Evolutionary conservation across 306 rosid species (phyloP), one percentile per base, ranked within the genome.

Genomic region (Sindora glabra): DNA sequence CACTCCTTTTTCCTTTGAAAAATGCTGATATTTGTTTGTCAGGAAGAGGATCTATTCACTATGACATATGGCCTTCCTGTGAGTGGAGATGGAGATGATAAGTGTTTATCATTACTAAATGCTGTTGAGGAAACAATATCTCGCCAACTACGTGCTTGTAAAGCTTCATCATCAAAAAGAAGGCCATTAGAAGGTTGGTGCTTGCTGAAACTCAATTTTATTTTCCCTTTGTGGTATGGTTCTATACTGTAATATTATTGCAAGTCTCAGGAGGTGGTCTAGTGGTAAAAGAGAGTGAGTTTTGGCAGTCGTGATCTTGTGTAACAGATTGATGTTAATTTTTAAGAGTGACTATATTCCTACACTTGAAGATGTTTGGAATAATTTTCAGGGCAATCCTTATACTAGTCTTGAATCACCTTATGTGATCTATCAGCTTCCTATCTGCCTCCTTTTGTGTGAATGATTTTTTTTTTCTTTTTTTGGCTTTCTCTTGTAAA

Each of bases 31-130:
- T 62, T 62, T 72, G n/a, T 67, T 64, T 79, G 56, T 34, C 75
- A 92, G 98, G 98, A 92, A 80, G 98, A 92, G 79, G 98, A 92
- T 81, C 74, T 92, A 49, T 88, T 92, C 72, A 86, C 75, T 45
- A 83, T 92, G 95, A 56, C 88, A 70, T 83, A 83, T 80, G 98
- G 96, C 72, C 98, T 92, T 74, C 89, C 96, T 70, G 65, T 92
- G 75, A 65, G 70, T 74, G 86, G 82, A 71, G 90, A 92, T 66
- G 84, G 94, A 75, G 96, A 92, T 72, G 95, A 86, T 27, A 88
- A 72, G 83, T 86, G 92, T 79, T 81, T 82, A 59, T 61, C 96
- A 49, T 56, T 83, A 84, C 73, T 92, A 73, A 84, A 92, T 74
- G 90, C 95, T 21, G 94, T 92, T 63, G 98, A 92, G 76, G 98